Evolutionary conservation across 2,329 filamentous ascomycete genomes (phyloP), one percentile per base, ranked within the genome.

Genomic region (Massarina eburnea): DNA sequence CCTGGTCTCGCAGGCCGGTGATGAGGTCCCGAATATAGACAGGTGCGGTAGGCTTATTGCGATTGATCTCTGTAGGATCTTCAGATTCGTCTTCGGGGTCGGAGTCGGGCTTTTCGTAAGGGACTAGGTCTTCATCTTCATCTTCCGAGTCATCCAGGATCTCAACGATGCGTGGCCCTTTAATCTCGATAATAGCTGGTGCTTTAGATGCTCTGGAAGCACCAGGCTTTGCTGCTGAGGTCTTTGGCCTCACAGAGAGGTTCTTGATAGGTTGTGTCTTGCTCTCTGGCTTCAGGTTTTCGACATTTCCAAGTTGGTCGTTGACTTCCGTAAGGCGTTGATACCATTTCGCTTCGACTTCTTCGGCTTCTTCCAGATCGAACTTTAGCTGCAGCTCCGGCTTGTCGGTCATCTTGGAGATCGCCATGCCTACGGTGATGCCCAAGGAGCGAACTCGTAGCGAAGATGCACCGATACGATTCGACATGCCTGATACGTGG

Each of bases 21-120:
- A 97, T 84, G 9, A 97, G 78, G 58, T 95, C 90, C 36, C 91
- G 84, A 48, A 96, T 86, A 61, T 97, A 97, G 1, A 99, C 91
- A 1, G 94, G 94, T 0, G 90, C 81, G 46, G 82, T 87, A 18
- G 86, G 82, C 58, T 94, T 96, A 68, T 94, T 85, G 12, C 91
- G 81, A 46, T 88, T 85, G 38, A 97, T 80, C 15, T 96, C 75
- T 0, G 91, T 95, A 4, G 94, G 86, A 58, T 99, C 95, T 29
- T 96, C 91, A 46, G 96, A 91, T 0, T 90, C 92, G 64, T 99
- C 94, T 64, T 95, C 89, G 0, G 84, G 80, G 56, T 99, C 94
- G 1, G 88, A 91, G 60, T 90, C 89, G 1, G 89, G 89, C 66
- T 96, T 96, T 12, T 82, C 81, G 57, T 96, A 96, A 1, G 89